Base-by-base conservation (phyloP, 805 yeast genomes). In the Lachancea waltii region DNA sequence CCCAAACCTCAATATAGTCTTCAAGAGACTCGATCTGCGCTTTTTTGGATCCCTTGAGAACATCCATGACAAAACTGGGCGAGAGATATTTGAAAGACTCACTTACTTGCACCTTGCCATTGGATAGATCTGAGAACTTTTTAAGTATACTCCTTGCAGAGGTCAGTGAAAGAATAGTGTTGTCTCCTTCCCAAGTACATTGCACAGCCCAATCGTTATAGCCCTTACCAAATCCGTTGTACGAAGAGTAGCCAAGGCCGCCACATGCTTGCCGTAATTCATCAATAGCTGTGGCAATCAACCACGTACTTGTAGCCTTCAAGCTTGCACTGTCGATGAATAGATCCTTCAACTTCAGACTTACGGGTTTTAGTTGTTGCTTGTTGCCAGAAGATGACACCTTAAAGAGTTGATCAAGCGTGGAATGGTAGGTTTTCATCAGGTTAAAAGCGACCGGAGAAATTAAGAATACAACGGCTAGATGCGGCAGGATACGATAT, bases 151-250 rank as follows among this genome's bases (percentile, higher is more conserved):
- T 77, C 60, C 90, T 79, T 41, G 95, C 97, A 42, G 86, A 76
- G 38, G 86, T 80, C 62, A 85, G 77, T 2, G 87, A 83, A 47
- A 89, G 70, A 30, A 89, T 81, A 54, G 79, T 87, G 68, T 89
- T 89, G 63, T 89, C 97, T 62, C 97, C 97, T 68, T 89, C 97
- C 97, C 97, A 89, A 14, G 97, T 89, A 64, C 95, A 87, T 66
- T 89, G 96, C 28, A 89, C 96, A n/a, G 84, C 95, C 85, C 95
- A 90, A 61, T 89, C 97, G 45, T 74, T 73, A 67, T 77, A 85
- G 9, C 87, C 87, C 58, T 81, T 85, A 28, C 94, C 95, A 58
- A 89, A 84, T 2, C 89, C 95, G 47, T 85, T 77, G 63, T 89
- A 89, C n/a, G 87, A 77, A 17, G 95, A 85, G 65, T 89, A 89